Percentiles rank a stretch among this genome's conserved stretches.
These are phyloP conservation scores for Jaenimonas drosophilae DNA, from an alignment of 208 protist genomes.

Conservation along the genomic window DNA sequence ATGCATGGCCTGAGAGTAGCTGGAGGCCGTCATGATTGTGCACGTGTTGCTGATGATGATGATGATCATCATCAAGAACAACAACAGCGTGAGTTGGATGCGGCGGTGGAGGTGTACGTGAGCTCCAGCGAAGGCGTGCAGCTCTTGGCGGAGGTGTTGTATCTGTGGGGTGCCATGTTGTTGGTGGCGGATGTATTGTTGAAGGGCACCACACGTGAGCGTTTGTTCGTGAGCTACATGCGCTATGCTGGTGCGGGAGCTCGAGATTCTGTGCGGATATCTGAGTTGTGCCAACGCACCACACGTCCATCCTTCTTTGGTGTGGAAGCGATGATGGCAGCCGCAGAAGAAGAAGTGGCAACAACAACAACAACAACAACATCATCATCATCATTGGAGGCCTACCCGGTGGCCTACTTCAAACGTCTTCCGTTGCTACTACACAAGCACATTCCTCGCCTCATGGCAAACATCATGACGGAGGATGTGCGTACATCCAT, in stretches of 20 bases:
- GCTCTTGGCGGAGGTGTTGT: conserved; percentile 89
- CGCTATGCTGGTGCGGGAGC: conserved; percentile 91
- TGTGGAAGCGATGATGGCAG: too few relatives aligned
- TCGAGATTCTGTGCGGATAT: conserved; percentile 91
- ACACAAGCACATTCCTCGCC: too few relatives aligned
- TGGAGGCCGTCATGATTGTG: too few relatives aligned
- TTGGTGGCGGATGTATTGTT: conserved; percentile 92
- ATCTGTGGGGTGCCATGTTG: conserved; percentile 96
- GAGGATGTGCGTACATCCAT: too few relatives aligned
- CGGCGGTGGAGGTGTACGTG: conserved; percentile 91
- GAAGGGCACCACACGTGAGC: conserved; percentile 90
- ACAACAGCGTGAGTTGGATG: too few relatives aligned
- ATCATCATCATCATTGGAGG: too few relatives aligned
- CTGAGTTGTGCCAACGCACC: conserved; percentile 91
- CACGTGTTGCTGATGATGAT: too few relatives aligned
- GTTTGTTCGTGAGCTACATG: conserved; percentile 95
- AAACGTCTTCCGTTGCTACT: conserved; percentile 59
- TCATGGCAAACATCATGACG: too few relatives aligned
- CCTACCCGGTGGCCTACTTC: conserved; percentile 94
- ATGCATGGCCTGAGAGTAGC: too few relatives aligned
- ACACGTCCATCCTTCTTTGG: too few relatives aligned
- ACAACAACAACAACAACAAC: too few relatives aligned
- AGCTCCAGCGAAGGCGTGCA: conserved; percentile 94
- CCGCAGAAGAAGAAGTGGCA: neutral
- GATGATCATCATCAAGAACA: too few relatives aligned